Conservation (phyloP, 805 yeast species). For the Tetrapisispora pingtungensis region DNA sequence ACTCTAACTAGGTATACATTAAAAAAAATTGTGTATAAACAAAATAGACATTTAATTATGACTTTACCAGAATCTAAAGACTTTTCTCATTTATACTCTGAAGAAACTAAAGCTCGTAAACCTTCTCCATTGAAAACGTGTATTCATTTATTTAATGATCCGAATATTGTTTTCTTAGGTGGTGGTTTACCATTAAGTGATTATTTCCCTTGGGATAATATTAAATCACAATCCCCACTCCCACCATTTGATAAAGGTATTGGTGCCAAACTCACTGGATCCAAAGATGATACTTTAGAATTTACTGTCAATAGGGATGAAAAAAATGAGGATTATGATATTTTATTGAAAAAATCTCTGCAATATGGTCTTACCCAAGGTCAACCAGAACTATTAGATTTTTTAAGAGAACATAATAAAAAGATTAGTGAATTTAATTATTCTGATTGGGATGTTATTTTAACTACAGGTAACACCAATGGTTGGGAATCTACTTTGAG, state of each 20-base stretch:
- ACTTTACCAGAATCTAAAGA: slow-evolving; percentile 49
- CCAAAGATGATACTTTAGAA: slow-evolving; percentile 20
- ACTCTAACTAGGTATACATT: no score
- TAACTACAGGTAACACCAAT: slow-evolving; percentile 82
- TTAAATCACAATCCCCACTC: slow-evolving; percentile 60
- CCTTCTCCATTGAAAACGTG: slow-evolving; percentile 79
- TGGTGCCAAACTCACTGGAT: slow-evolving; percentile 42
- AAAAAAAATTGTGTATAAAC: no score
- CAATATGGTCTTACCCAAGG: slow-evolving; percentile 90
- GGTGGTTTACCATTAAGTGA: slow-evolving; percentile 92
- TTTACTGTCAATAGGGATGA: slow-evolving; percentile 24
- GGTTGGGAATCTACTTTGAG: slow-evolving; percentile 78
- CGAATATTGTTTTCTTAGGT: slow-evolving; percentile 78
- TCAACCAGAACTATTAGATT: slow-evolving; percentile 55
- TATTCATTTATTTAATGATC: slow-evolving; percentile 63
- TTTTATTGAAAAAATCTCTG: slow-evolving; percentile 74
- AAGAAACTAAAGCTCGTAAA: slow-evolving; percentile 65
- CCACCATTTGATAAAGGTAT: slow-evolving; percentile 77
- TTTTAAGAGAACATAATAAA: slow-evolving; percentile 67
- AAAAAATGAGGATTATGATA: slow-evolving; percentile 42
- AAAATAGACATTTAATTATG: slow-evolving; percentile 7
- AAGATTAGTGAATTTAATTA: slow-evolving; percentile 38
- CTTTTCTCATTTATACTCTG: slow-evolving; percentile 62
- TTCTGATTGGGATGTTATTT: slow-evolving; percentile 61
- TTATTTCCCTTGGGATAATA: slow-evolving; percentile 82